Evolutionary conservation across 1,284 basidiomycete species (phyloP), one percentile per base, ranked within the genome.

Genomic region (Phellopilus nigrolimitatus): DNA sequence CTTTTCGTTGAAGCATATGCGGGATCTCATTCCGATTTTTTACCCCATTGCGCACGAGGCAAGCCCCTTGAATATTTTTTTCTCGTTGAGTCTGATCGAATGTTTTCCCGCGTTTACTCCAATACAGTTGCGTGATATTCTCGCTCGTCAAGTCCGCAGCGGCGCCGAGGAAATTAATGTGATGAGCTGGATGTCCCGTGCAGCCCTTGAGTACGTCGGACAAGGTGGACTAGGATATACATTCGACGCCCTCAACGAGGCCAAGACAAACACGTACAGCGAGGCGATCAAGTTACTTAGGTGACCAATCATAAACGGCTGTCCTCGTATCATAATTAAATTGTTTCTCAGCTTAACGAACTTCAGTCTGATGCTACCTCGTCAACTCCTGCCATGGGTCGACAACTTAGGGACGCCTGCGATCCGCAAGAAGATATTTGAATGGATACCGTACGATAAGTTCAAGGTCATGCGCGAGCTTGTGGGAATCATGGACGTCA

Each of bases 191-290:
- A 66, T 69, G 61, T 59, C 64, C 1, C 63, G 66, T 12, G 62
- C 63, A 3, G 68, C 71, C 19, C 51, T 69, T n/a, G 68, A 70
- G 51, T 55, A 64, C 19, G 61, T 70, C 30, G 65, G 66, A 10
- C 64, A 64, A 57, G 62, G 60, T 8, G 69, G 68, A 1, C 54
- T 71, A n/a, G 70, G 73, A 2, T 67, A 73, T 54, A 68, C 69
- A 0, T 75, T 75, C 48, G 68, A 71, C 50, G 45, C 66, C 1
- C 60, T 74, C n/a, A 55, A 56, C 9, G 53, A 61, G 10, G 55
- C 62, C 15, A 42, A 54, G 4, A 47, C 55, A 30, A 57, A 69
- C 56, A 55, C 60, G 17, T 68, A 71, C 55, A 55, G 61, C 39
- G 48, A 59, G 8, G 58, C 63, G 1, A 51, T 66, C 21, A 71